A percentile compares a stretch with the other conserved stretches of the same genome.
These are phyloP conservation scores for Zalerion maritima DNA, from an alignment of 495 filamentous ascomycete genomes.

Conservation along the genomic window DNA sequence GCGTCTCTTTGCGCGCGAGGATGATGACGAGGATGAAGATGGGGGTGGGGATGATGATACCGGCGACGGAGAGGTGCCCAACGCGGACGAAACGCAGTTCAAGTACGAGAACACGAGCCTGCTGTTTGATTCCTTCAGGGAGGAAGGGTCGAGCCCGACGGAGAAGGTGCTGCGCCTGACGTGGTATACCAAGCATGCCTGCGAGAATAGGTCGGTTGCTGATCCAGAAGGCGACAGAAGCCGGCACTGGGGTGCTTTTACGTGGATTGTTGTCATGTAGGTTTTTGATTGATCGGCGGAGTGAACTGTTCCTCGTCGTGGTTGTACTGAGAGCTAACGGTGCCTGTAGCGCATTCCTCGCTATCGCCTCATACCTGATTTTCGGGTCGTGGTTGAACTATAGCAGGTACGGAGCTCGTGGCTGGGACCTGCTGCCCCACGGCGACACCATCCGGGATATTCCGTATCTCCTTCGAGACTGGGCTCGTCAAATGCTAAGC, in stretches of 20 bases:
- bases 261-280: slow-evolving; percentile 93
- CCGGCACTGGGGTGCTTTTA: slow-evolving; percentile 81
- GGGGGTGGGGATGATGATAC: slow-evolving; percentile 11
- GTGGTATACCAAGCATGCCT: slow-evolving; percentile 80
- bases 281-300: slow-evolving; percentile 24
- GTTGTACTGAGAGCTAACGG: slow-evolving; percentile 6
- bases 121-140: slow-evolving; percentile 53
- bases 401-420: slow-evolving; percentile 85
- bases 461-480: slow-evolving; percentile 86
- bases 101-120: slow-evolving; percentile 42
- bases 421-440: slow-evolving; percentile 92
- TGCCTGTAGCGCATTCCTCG: slow-evolving; percentile 58
- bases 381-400: slow-evolving; percentile 99
- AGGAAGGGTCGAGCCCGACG: slow-evolving; percentile 28
- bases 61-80: slow-evolving; percentile 15
- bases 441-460: slow-evolving; percentile 83
- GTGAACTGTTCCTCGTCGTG: slow-evolving; percentile 1
- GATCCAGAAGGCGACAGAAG: slow-evolving; percentile 19
- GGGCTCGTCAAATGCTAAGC: slow-evolving; percentile 58
- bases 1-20: slow-evolving; percentile 3
- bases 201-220: slow-evolving; percentile 44
- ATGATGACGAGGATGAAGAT: slow-evolving; percentile 14
- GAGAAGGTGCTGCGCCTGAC: slow-evolving; percentile 48
- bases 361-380: slow-evolving; percentile 80
- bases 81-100: slow-evolving; percentile 28